Percentiles rank a stretch among this genome's conserved stretches.
Conservation (phyloP, 768 basidiomycete genomes). For the Pleurotus platypus region DNA sequence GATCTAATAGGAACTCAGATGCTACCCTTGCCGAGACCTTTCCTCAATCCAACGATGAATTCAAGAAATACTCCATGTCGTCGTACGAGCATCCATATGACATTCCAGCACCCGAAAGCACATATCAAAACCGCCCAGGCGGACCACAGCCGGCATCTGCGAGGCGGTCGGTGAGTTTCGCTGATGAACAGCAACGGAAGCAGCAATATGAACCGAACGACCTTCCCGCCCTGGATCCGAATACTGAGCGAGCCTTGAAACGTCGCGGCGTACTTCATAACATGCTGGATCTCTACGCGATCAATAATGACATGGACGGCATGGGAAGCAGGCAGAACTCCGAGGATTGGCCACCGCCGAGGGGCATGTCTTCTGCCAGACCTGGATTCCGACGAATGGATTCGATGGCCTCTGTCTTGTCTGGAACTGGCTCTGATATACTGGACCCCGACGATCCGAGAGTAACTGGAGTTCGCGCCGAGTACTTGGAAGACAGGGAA, state of each 20-base stretch:
- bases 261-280: slow-evolving; percentile 47
- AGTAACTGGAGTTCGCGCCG: slow-evolving; percentile 52
- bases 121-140: slow-evolving; percentile 25
- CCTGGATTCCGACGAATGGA: slow-evolving; percentile 32
- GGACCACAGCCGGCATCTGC: slow-evolving; percentile 21
- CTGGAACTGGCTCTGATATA: slow-evolving; percentile 40
- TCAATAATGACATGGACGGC: slow-evolving; percentile 21
- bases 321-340: slow-evolving; percentile 13
- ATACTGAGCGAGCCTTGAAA: slow-evolving; percentile 30
- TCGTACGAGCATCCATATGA: slow-evolving; percentile 62
- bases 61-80: slow-evolving; percentile 44
- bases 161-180: slow-evolving; percentile 39
- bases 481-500: slow-evolving; percentile 52
- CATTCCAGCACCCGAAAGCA: slow-evolving; percentile 48
- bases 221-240: slow-evolving; percentile 17
- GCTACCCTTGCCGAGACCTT: slow-evolving; percentile 27
- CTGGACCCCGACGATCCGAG: slow-evolving; percentile 74
- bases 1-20: slow-evolving; percentile 26
- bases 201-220: slow-evolving; percentile 19
- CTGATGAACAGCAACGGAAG: slow-evolving; percentile 14
- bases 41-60: slow-evolving; percentile 15
- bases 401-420: slow-evolving; percentile 39
- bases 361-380: slow-evolving; percentile 18
- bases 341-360: slow-evolving; percentile 13
- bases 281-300: slow-evolving; percentile 49